Evolutionary conservation across 2,329 filamentous ascomycete species (phyloP).

Genomic region (Sodiomyces alkalinus): DNA sequence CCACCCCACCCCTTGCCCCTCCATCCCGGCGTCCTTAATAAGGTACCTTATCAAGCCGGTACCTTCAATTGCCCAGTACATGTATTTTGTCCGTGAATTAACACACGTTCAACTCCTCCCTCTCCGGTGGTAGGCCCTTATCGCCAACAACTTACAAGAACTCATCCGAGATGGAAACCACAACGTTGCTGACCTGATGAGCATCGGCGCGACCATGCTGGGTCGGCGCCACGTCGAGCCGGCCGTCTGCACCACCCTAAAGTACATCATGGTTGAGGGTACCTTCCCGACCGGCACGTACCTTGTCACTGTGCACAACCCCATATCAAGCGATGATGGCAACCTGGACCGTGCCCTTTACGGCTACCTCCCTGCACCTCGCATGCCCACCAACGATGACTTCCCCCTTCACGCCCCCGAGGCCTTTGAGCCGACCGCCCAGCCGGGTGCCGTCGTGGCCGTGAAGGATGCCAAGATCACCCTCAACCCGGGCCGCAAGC

Average conservation of each 20-base stretch:
- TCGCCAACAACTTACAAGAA: slow-evolving; percentile 84
- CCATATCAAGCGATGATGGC: slow-evolving; percentile 73
- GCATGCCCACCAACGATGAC: slow-evolving; percentile 50
- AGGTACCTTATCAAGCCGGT: no score
- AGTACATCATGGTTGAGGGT: slow-evolving; percentile 83
- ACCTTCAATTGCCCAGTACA: no score
- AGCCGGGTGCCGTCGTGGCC: slow-evolving; percentile 67
- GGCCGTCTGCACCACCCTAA: slow-evolving; percentile 61
- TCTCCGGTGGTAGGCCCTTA: slow-evolving; percentile 51
- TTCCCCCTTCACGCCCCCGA: slow-evolving; percentile 51
- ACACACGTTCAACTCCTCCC: no score
- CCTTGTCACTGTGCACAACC: slow-evolving; percentile 85
- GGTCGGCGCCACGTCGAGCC: slow-evolving; percentile 84
- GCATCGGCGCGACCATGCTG: slow-evolving; percentile 78
- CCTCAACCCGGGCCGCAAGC: slow-evolving; percentile 59
- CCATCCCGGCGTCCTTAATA: no score
- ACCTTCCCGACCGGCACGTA: slow-evolving; percentile 87
- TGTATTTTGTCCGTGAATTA: no score
- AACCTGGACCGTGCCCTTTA: slow-evolving; percentile 79
- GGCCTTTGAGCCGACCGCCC: slow-evolving; percentile 51
- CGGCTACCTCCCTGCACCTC: slow-evolving; percentile 80
- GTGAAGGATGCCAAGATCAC: slow-evolving; percentile 47
- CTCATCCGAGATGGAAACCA: slow-evolving; percentile 94
- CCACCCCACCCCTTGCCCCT: background rate
- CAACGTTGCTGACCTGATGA: slow-evolving; percentile 85